phyloP scores from a whole-genome alignment of 1,139 yeast species.

The Yamadazyma triangularis region DNA sequence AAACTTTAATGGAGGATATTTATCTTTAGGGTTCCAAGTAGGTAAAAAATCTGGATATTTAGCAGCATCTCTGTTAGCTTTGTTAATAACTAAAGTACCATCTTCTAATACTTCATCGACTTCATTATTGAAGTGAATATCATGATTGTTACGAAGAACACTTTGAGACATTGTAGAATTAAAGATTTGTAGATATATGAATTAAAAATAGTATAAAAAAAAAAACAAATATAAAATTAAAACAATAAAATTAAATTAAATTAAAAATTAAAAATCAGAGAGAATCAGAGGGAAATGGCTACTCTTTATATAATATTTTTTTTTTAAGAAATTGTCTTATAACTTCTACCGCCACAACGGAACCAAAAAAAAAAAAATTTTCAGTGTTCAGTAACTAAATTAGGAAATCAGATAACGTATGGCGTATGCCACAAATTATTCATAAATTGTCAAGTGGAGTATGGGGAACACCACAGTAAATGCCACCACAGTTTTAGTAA shows the following conservation, averaged over 20 bases:
- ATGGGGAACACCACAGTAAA: too few relatives aligned
- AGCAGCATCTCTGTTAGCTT: slow-evolving; percentile 25
- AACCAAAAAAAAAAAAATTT: too few relatives aligned
- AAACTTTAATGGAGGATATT: slow-evolving; percentile 40
- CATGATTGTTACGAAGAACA: slow-evolving; percentile 25
- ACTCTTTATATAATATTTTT: not conserved
- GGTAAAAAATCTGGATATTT: slow-evolving; percentile 42
- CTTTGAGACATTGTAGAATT: not conserved
- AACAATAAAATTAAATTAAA: too few relatives aligned
- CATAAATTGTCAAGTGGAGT: too few relatives aligned
- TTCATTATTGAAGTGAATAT: slow-evolving; percentile 38
- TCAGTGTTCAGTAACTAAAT: not conserved
- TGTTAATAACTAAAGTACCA: slow-evolving; percentile 29
- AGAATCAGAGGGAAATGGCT: not conserved
- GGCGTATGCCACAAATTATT: not conserved
- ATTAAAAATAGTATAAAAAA: too few relatives aligned
- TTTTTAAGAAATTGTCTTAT: too few relatives aligned
- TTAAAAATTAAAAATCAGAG: too few relatives aligned
- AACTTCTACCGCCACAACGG: too few relatives aligned
- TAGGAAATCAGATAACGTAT: not conserved
- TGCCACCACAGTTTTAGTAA: too few relatives aligned
- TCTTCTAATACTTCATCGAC: slow-evolving; percentile 35
- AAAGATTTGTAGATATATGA: too few relatives aligned
- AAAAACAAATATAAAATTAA: too few relatives aligned
- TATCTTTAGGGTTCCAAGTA: slow-evolving; percentile 46